Base-by-base conservation (phyloP, 306 rosid species). In the Betula pendula region DNA sequence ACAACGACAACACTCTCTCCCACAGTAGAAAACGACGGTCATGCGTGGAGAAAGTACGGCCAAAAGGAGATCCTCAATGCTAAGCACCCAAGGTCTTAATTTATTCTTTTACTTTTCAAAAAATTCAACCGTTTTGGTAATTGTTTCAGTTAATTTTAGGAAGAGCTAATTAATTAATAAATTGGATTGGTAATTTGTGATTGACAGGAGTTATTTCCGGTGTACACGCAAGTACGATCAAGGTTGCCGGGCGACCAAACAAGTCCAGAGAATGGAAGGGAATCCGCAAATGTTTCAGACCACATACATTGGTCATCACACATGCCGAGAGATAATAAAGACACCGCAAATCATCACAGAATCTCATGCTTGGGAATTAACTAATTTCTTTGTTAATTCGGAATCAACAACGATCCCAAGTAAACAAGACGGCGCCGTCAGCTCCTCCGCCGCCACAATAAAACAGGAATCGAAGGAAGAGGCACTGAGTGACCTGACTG, bases 31-130 rank as follows among this genome's bases (percentile, higher is more conserved):
- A 38, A 38, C 6, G 98, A 94, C 29, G 62, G 73, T 4, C 81
- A 84, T 71, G 88, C 86, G 1, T 94, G 98, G 98, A 92, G 98
- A 29, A 94, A 94, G 85, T 94, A 94, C 66, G 98, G 98, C 55
- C 98, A 90, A 77, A 94, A 94, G 85, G 85, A 81, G 11, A 94
- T 94, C 84, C 90, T 85, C 4, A 86, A 90, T 79, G 81, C 91
- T 66, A 71, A 84, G 77, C 86, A 87, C 74, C 97, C 98, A 65
- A 94, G 97, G 98, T 92, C 72, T 22, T 16, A 45, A 7, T 13
- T 51, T 14, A 55, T 49, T 22, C 15, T 33, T 43, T 48, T 47
- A 0, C 15, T 25, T n/a, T n/a, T n/a, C n/a, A n/a, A n/a, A n/a
- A n/a, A n/a, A 12, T 49, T 24, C 29, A n/a, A n/a, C n/a, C n/a